Evolutionary conservation across 2,329 filamentous ascomycete genomes (phyloP).

Genomic region (Trichoderma lentiforme): DNA sequence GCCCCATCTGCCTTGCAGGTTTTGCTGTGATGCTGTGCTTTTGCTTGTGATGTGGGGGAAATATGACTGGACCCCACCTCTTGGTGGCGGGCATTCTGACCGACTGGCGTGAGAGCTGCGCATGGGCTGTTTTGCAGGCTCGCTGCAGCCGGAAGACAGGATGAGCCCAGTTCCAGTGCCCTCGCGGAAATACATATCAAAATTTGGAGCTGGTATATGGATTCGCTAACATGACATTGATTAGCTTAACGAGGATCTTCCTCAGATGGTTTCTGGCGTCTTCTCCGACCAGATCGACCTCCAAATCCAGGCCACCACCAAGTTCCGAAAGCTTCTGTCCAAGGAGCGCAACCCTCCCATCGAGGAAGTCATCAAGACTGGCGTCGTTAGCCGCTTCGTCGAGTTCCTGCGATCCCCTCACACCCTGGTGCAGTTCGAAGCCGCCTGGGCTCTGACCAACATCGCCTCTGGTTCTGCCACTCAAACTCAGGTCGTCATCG

Average conservation of each 20-base stretch:
- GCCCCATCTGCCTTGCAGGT: background rate
- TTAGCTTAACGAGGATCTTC: conserved; percentile 94
- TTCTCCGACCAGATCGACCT: conserved; percentile 98
- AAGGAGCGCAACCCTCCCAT: conserved; percentile 99
- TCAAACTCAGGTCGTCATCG: conserved; percentile 98
- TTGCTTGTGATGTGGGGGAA: conserved; percentile 33
- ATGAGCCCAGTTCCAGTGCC: background rate
- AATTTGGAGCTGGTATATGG: background rate
- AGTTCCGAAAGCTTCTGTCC: conserved; percentile 95
- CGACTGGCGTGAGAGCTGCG: conserved; percentile 20
- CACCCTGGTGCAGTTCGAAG: conserved; percentile 97
- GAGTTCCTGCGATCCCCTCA: conserved; percentile 97
- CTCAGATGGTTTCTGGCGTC: conserved; percentile 95
- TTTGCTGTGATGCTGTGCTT: conserved; percentile 17
- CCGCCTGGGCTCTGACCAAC: conserved; percentile 98
- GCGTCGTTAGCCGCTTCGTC: conserved; percentile 94
- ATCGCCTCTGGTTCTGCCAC: conserved; percentile 96
- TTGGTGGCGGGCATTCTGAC: conserved; percentile 19
- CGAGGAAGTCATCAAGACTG: conserved; percentile 98
- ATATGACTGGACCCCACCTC: conserved; percentile 35
- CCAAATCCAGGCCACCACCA: conserved; percentile 96
- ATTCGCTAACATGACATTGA: conserved; percentile 9
- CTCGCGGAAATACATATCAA: background rate
- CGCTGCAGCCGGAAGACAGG: background rate
- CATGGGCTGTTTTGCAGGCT: conserved; percentile 13